Evolutionary conservation across 2,329 filamentous ascomycete species (phyloP), one percentile per base, ranked within the genome.

Genomic region (Colletotrichum higginsianum): DNA sequence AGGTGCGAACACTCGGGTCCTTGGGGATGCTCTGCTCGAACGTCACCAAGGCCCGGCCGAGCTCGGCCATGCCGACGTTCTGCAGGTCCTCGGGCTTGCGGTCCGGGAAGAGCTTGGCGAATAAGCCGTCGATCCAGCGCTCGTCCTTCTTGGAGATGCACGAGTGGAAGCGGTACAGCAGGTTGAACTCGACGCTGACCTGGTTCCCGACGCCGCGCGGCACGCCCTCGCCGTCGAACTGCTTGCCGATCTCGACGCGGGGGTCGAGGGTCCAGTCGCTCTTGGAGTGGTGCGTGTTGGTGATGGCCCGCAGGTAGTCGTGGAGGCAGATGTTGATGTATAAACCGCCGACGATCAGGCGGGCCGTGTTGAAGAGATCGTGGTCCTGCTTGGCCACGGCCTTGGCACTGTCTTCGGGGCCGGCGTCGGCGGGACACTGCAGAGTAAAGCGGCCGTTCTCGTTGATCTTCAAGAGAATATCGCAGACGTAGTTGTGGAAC

Each of bases 401-500:
- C 0, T 82, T 81, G 44, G 86, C 84, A 52, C 92, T 89, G 0
- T 82, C 74, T 6, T 85, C 81, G 0, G 84, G 77, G 12, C 70
- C 76, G 35, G 75, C 75, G 64, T 78, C 72, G 30, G 67, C 12
- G 1, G 42, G 4, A 21, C 35, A 26, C 0, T 94, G 93, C 72
- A 90, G 91, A 0, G 87, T 89, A 82, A 98, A 98, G 38, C 93
- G 89, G 21, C 91, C 91, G 57, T 90, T 90, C 77, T 98, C 95
- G 77, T 98, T 98, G 81, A 98, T 96, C 23, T 88, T 84, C 0
- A 93, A 93, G 23, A 98, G 84, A 71, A 96, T 92, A 64, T 91
- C 88, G 2, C 93, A 94, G 0, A 95, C 90, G 75, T 96, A 88
- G 82, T 98, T 98, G 82, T 98, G 96, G 83, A 97, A 97, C 35